Conservation (phyloP, 2,329 filamentous ascomycete genomes). For the Alternaria tenuissima region DNA sequence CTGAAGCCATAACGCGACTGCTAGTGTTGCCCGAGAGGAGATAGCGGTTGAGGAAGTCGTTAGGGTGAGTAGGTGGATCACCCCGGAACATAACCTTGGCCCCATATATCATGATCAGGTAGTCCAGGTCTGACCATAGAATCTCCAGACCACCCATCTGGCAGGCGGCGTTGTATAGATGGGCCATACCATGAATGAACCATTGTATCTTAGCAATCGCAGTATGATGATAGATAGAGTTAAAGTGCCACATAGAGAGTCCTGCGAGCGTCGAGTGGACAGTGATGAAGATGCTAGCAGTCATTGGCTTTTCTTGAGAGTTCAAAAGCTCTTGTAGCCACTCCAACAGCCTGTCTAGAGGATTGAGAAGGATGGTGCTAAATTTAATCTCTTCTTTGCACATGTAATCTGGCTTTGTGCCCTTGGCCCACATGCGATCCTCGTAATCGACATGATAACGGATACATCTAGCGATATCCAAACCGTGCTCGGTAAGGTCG, state of each 20-base stretch:
- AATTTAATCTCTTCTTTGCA: slow-evolving; percentile 23
- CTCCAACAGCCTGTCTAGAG: slow-evolving; percentile 10
- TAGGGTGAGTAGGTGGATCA: slow-evolving; percentile 21
- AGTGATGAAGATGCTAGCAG: slow-evolving; percentile 14
- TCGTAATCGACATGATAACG: slow-evolving; percentile 26
- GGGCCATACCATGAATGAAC: slow-evolving; percentile 24
- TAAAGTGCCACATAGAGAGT: slow-evolving; percentile 18
- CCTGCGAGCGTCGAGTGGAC: slow-evolving; percentile 24
- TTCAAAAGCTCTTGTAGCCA: slow-evolving; percentile 17
- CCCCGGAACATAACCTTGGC: slow-evolving; percentile 24
- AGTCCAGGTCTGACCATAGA: slow-evolving; percentile 30
- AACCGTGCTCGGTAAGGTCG: slow-evolving; percentile 16
- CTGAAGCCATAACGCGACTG: slow-evolving; percentile 9
- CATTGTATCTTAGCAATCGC: slow-evolving; percentile 22
- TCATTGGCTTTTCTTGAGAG: slow-evolving; percentile 1
- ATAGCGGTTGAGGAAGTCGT: slow-evolving; percentile 19
- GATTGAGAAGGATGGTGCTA: slow-evolving; percentile 19
- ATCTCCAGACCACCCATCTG: slow-evolving; percentile 24
- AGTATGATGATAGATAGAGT: slow-evolving; percentile 13
- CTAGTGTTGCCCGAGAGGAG: slow-evolving; percentile 11
- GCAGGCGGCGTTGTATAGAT: slow-evolving; percentile 32
- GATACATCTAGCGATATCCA: slow-evolving; percentile 16
- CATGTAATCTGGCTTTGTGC: slow-evolving; percentile 31
- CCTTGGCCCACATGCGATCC: slow-evolving; percentile 23
- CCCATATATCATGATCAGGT: slow-evolving; percentile 28